Base-by-base conservation (phyloP, 148 eudicot species). In the Heliamphora exappendiculata region DNA sequence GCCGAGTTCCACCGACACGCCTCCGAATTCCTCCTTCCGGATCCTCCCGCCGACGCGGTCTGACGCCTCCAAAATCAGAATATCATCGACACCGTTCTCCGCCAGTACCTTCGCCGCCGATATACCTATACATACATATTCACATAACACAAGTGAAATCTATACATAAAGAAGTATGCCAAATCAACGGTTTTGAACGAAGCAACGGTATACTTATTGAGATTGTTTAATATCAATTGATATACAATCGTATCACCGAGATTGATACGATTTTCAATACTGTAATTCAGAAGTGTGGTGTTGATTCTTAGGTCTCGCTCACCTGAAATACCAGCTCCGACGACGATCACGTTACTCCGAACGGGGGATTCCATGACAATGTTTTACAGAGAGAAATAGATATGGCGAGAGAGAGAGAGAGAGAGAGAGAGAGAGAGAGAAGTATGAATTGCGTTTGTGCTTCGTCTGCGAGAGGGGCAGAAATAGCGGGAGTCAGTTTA, bases 291-390 rank as follows among this genome's bases (percentile, higher is more conserved):
- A n/a, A n/a, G n/a, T n/a, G n/a, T n/a, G n/a, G n/a, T n/a, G n/a
- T n/a, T 33, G n/a, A 17, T 0, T 37, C 29, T n/a, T n/a, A n/a
- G n/a, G n/a, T 67, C 70, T 67, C 31, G 39, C 29, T 3, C 44
- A 88, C 98, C 98, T 80, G 98, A 93, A 66, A 91, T 83, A 19
- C 98, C 98, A 19, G 98, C 98, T 12, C 98, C 98, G 83, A 93
- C 85, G 67, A 93, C 83, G 72, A 93, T 86, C 9, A 91, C 94
- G 31, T 91, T 89, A 79, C 82, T 85, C 5, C 84, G 90, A 62
- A 76, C 81, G 7, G 86, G 78, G 29, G 85, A 81, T 33, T 88
- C 98, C 98, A 93, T 93, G 49, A 60, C 12, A 55, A 73, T 22
- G 51, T 42, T 59, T 7, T 16, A 58, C 26, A 41, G 11, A 74